phyloP scores from a whole-genome alignment of 2,329 filamentous ascomycete genomes.

The Didymella keratinophila region DNA sequence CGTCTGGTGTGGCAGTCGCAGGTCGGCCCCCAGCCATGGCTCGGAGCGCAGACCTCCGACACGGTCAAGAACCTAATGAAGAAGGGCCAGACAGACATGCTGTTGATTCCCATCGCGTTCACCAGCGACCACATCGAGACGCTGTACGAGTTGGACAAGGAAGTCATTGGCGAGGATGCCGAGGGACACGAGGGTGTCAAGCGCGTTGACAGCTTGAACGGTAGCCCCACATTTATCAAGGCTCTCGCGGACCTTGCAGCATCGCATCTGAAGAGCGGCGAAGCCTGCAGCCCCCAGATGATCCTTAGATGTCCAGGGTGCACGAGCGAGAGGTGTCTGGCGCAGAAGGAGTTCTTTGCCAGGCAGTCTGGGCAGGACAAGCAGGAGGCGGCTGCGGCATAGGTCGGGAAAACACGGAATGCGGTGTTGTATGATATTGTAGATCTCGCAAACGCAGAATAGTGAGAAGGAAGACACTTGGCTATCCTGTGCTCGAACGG shows the following conservation, averaged over 20 bases:
- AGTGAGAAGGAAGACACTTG: neutral
- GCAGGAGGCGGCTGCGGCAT: conserved; percentile 24
- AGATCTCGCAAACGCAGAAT: neutral
- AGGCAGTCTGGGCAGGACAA: conserved; percentile 48
- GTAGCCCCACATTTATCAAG: conserved; percentile 86
- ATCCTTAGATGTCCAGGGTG: conserved; percentile 90
- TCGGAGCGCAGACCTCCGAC: conserved; percentile 89
- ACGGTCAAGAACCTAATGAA: conserved; percentile 89
- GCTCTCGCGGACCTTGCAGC: conserved; percentile 89
- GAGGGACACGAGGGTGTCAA: conserved; percentile 69
- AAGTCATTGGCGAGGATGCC: conserved; percentile 86
- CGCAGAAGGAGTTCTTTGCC: conserved; percentile 74
- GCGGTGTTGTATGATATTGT: conserved; percentile 19
- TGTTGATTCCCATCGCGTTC: conserved; percentile 94
- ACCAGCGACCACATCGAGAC: conserved; percentile 99
- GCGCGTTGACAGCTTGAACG: conserved; percentile 90
- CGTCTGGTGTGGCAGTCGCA: conserved; percentile 98
- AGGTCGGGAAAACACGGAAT: conserved; percentile 19
- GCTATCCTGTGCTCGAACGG: neutral
- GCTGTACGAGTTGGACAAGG: conserved; percentile 89
- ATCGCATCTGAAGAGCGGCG: conserved; percentile 74
- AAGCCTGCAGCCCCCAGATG: conserved; percentile 84
- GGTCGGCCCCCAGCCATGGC: conserved; percentile 93
- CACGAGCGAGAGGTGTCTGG: conserved; percentile 84
- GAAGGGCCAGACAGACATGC: conserved; percentile 88